Base-by-base conservation (phyloP, 768 basidiomycete species). In the Serpula lacrymans region DNA sequence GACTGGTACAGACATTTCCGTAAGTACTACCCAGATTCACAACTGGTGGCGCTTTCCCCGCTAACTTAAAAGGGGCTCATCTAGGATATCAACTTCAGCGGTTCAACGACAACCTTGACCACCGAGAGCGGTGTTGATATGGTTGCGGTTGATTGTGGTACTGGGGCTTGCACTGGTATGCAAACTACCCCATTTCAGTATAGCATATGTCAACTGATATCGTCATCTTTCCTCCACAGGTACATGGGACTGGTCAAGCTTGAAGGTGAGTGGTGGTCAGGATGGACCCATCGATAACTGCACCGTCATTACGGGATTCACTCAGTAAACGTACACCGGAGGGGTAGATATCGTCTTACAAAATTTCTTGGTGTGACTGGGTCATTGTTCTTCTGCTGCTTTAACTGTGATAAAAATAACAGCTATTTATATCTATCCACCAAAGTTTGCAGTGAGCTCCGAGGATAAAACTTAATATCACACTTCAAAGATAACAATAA, bases 141-240 rank as follows among this genome's bases (percentile, higher is more conserved):
- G 32, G 70, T 78, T 29, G 73, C 72, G 9, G 69, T 82, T 3
- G 73, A 81, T 52, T 84, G 81, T 48, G 82, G 80, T 34, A 21
- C 26, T 3, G 69, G 66, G 1, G 59, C 74, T 21, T 82, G 79
- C 58, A 63, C 55, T 21, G 77, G 77, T 75, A 49, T 18, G 62
- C 37, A 27, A 34, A 20, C 26, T 17, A 29, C 30, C 10, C n/a
- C n/a, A n/a, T n/a, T n/a, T n/a, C n/a, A n/a, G n/a, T n/a, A n/a
- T n/a, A n/a, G n/a, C n/a, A n/a, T n/a, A n/a, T n/a, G n/a, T n/a
- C n/a, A n/a, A n/a, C n/a, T n/a, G n/a, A n/a, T n/a, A n/a, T n/a
- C n/a, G 18, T 39, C 27, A 12, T 27, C 16, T 21, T 13, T 29
- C 16, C 14, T 21, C 16, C 17, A 18, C 31, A 73, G 75, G 74